phyloP scores from a whole-genome alignment of 108 stramenopile genomes.

The Skeletonema potamos region DNA sequence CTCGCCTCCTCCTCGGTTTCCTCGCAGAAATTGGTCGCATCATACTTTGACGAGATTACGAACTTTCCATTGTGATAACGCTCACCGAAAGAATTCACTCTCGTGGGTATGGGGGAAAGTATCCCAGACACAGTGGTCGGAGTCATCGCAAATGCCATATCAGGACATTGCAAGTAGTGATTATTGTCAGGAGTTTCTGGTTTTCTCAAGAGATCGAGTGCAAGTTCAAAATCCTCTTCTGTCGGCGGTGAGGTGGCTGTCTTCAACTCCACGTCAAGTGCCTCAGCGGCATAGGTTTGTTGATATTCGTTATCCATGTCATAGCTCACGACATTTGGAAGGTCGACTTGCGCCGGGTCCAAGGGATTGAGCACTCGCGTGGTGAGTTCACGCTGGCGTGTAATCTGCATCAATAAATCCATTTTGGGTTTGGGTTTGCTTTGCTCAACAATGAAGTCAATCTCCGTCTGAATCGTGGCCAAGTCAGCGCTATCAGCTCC shows the following conservation, averaged over 20 bases:
- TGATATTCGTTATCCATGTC: slow-evolving; percentile 8
- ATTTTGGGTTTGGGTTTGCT: not conserved
- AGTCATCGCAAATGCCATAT: not conserved
- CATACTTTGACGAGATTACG: not conserved
- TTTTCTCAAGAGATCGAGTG: slow-evolving; percentile 15
- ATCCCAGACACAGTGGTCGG: not conserved
- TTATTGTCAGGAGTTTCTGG: slow-evolving; percentile 15
- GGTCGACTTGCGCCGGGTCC: not conserved
- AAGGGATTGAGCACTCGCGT: not conserved
- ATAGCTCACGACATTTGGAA: slow-evolving; percentile 5
- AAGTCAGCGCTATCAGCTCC: slow-evolving; percentile 1
- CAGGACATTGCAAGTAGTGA: not conserved
- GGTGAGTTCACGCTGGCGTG: not conserved
- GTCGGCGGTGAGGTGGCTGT: not conserved
- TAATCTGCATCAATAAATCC: not conserved
- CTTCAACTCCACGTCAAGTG: not conserved
- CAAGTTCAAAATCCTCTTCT: slow-evolving; percentile 31
- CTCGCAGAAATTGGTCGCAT: not conserved
- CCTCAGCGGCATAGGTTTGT: not conserved
- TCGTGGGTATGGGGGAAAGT: not conserved
- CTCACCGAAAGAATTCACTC: slow-evolving; percentile 1
- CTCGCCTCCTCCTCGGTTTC: not conserved
- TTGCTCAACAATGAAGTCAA: slow-evolving; percentile 12
- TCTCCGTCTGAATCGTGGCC: not conserved
- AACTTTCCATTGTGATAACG: slow-evolving; percentile 3